Conservation (phyloP, 163 green algal genomes). For the Trebouxiophyceae sp. region DNA sequence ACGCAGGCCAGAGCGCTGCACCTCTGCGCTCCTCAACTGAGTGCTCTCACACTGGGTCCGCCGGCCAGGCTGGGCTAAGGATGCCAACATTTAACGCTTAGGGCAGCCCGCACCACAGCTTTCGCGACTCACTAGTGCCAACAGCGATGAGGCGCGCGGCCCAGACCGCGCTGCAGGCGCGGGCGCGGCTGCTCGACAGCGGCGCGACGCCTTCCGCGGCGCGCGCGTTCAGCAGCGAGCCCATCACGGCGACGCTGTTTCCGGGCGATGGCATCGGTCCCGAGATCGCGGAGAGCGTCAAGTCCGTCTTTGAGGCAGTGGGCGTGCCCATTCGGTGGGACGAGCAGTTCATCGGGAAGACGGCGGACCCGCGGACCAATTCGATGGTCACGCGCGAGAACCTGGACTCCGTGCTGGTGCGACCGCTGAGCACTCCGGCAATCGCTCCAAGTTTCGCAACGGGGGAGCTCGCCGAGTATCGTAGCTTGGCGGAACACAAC, state of each 20-base stretch:
- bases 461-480: too few species aligned
- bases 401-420: constrained; percentile 88
- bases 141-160: not conserved
- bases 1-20: too few species aligned
- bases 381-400: constrained; percentile 82
- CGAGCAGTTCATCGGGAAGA: constrained; percentile 77
- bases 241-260: constrained; percentile 78
- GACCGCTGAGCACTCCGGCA: too few species aligned
- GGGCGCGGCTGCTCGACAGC: not conserved
- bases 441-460: too few species aligned
- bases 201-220: not conserved
- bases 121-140: too few species aligned
- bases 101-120: too few species aligned
- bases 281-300: constrained; percentile 79
- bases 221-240: constrained; percentile 5
- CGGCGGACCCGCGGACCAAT: constrained; percentile 83
- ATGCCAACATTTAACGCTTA: too few species aligned
- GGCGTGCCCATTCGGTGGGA: constrained; percentile 80
- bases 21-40: too few species aligned
- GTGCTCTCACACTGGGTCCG: too few species aligned
- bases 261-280: constrained; percentile 90
- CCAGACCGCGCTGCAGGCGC: not conserved
- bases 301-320: constrained; percentile 69
- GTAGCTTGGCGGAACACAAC: too few species aligned
- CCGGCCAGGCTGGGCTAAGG: too few species aligned